Percentiles rank a stretch among this genome's conserved stretches.
These are phyloP conservation scores for Musa acuminata DNA, from an alignment of 176 grass and related monocot species.

Conservation along the genomic window DNA sequence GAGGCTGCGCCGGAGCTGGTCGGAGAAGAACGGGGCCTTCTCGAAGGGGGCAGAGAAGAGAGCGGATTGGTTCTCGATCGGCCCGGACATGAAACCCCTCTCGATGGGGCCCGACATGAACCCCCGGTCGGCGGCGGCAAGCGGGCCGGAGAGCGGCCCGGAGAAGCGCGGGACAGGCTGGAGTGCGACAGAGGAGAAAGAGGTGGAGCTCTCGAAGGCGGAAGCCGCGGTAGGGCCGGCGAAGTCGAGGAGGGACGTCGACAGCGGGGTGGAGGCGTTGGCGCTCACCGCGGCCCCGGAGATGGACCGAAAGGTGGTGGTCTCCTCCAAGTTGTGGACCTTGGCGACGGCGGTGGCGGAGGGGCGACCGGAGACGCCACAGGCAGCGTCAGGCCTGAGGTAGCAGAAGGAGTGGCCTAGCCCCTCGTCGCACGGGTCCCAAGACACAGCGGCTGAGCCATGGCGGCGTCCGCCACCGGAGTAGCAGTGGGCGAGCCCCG, in stretches of 20 bases:
- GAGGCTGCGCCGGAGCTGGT: constrained; percentile 6
- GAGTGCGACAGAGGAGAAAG: constrained; percentile 67
- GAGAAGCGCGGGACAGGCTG: constrained; percentile 50
- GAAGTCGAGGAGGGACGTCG: constrained; percentile 35
- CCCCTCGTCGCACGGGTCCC: constrained; percentile 63
- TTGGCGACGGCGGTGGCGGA: constrained; percentile 25
- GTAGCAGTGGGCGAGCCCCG: constrained; percentile 31
- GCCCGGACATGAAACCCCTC: constrained; percentile 52
- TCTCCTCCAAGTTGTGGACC: constrained; percentile 8
- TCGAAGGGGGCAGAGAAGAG: constrained; percentile 10
- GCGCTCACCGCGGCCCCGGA: constrained; percentile 61
- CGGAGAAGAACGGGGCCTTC: not conserved
- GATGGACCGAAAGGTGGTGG: constrained; percentile 52
- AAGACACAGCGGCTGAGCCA: constrained; percentile 39
- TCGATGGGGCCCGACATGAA: constrained; percentile 57
- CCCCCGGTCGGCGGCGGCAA: constrained; percentile 20
- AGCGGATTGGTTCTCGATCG: constrained; percentile 31
- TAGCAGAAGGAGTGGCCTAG: constrained; percentile 83
- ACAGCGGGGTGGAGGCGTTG: constrained; percentile 75
- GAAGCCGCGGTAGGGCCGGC: constrained; percentile 28
- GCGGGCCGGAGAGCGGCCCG: constrained; percentile 40
- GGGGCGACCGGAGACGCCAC: constrained; percentile 26
- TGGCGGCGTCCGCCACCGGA: constrained; percentile 1
- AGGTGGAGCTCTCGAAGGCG: constrained; percentile 74
- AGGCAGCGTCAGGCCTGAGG: not conserved